Base-by-base conservation (phyloP, 116 monocot species). In the Posidonia oceanica region DNA sequence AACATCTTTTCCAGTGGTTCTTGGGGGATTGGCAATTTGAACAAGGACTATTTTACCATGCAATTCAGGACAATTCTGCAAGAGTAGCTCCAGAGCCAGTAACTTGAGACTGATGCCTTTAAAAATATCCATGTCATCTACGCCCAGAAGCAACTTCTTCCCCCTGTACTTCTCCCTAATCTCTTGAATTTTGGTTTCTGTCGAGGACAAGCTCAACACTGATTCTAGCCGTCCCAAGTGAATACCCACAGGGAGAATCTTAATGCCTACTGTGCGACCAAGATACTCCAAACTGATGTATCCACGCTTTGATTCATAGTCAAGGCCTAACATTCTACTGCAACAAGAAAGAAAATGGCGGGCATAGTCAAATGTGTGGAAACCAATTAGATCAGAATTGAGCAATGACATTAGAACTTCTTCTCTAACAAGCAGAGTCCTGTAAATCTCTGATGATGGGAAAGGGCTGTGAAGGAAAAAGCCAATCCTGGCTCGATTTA, bases 41-140 rank as follows among this genome's bases (percentile, higher is more conserved):
- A 91, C 83, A 53, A 87, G 72, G 59, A 87, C 87, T 14, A 85
- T 80, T 56, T 83, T 75, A 20, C 75, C 81, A 16, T 66, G 75
- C 72, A 83, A 79, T n/a, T 82, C 75, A 0, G 76, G 66, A 48
- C 81, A 75, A 55, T 83, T 68, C 23, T 51, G 39, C 15, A 91
- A 74, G 41, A 88, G 64, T 52, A 69, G 71, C 68, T 91, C 91
- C 74, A 91, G 59, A 7, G 78, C 91, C 62, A 91, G 55, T 36
- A 91, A 78, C 52, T 91, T 91, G 56, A 88, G 73, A 69, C 83
- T 85, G 21, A 91, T 88, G 17, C 91, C 91, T 69, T 91, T 88
- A 64, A 91, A 87, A 61, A 91, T 85, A 62, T 91, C 87, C 91
- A 91, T 87, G 63, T 91, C 91, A 68, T 91, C 91, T 16, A 91